These are phyloP conservation scores for Pleurotus giganteus DNA, from an alignment of 768 basidiomycete species.

Conservation along the genomic window DNA sequence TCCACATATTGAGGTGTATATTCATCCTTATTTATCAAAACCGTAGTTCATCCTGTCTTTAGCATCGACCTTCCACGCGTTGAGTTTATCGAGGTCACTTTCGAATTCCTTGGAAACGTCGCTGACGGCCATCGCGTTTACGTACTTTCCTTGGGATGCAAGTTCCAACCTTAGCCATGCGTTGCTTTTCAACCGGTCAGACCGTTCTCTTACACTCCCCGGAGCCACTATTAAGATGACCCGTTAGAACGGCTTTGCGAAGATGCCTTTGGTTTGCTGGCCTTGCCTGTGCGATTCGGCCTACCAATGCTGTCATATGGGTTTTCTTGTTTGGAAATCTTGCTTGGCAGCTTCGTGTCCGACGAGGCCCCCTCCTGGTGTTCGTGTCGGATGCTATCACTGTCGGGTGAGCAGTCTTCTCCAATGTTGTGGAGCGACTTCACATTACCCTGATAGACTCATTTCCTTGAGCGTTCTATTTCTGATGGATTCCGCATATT, in stretches of 20 bases:
- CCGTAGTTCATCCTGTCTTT: constrained; percentile 74
- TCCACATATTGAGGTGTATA: constrained; percentile 11
- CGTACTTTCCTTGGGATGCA: constrained; percentile 72
- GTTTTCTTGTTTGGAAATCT: constrained; percentile 60
- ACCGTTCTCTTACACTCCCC: neutral
- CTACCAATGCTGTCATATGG: constrained; percentile 90
- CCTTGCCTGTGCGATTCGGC: constrained; percentile 77
- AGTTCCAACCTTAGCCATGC: constrained; percentile 33
- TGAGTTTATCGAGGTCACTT: constrained; percentile 82
- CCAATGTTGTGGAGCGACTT: neutral
- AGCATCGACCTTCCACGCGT: constrained; percentile 83
- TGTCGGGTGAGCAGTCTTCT: constrained; percentile 42
- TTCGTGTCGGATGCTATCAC: constrained; percentile 37
- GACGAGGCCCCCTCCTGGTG: constrained; percentile 23
- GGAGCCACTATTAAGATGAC: neutral
- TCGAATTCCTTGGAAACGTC: constrained; percentile 94
- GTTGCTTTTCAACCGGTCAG: constrained; percentile 38
- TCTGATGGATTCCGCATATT: constrained; percentile 68
- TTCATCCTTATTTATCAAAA: neutral
- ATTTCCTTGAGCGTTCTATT: constrained; percentile 30
- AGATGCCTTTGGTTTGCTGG: constrained; percentile 60
- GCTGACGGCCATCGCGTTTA: constrained; percentile 74
- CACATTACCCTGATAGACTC: constrained; percentile 19
- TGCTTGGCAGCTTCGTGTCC: constrained; percentile 49
- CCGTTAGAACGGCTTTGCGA: constrained; percentile 10